Base-by-base conservation (phyloP, 148 eudicot genomes). In the Persicaria maculosa region DNA sequence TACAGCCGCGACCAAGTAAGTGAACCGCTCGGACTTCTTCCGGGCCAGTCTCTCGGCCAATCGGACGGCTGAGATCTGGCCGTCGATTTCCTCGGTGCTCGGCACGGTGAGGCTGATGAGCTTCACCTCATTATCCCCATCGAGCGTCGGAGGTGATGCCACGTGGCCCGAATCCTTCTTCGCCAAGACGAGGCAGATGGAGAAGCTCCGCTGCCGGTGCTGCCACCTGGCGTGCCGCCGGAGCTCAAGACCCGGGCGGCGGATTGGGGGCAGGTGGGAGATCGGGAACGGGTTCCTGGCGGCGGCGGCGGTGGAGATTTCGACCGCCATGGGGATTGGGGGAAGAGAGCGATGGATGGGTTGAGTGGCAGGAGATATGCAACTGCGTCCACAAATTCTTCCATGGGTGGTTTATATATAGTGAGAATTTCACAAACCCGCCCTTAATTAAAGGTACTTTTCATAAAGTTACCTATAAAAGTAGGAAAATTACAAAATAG, bases 1-100 rank as follows among this genome's bases (percentile, higher is more conserved):
- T 2, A 95, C 91, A 11, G 97, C 99, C 0, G 99, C 99, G 7
- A 95, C 74, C 52, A 95, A 82, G 54, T 95, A 92, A 74, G 97
- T 92, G 54, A 79, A 86, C 78, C 97, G 79, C 80, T 92, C 99
- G 2, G 97, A 92, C 78, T 72, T 90, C 87, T 95, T 95, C 85
- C 90, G 76, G 0, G 86, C 90, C 67, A 76, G 31, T 47, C 82
- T 95, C 82, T 88, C 87, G 74, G 81, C 79, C 81, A 84, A 77
- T 3, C 80, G 83, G 1, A 50, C 81, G 46, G 84, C 89, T 2
- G 72, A 55, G 44, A 83, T 74, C 78, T 61, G 78, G 5, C 75
- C 74, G 75, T 74, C 86, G 43, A 14, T 47, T 2, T 71, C 77
- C 5, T 70, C 79, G 2, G 61, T 25, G 8, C 74, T 72, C 48